Evolutionary conservation across 2,329 filamentous ascomycete species (phyloP), one percentile per base, ranked within the genome.

Genomic region (Ophiocordyceps camponoti-leonardi): DNA sequence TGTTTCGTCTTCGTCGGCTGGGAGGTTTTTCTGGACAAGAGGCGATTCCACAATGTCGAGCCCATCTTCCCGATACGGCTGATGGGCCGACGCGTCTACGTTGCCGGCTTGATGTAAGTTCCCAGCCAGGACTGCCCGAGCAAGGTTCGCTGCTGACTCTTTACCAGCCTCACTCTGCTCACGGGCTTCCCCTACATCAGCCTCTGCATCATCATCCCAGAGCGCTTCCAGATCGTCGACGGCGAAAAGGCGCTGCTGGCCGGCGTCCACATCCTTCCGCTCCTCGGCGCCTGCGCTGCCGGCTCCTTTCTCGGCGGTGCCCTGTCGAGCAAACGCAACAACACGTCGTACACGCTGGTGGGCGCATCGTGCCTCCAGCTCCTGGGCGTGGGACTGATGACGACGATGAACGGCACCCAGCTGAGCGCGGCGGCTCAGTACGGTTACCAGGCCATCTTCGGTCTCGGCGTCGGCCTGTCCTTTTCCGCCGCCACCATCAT

Each of bases 141-240:
- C n/a, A 39, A 10, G 11, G 18, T 7, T 18, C 16, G 8, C 4
- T 20, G 35, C 43, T 45, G 10, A 35, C 13, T 6, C 19, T 45
- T 23, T n/a, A 26, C 5, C 4, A 76, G 72, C 16, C 67, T 71
- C 23, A 77, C 74, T 2, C 59, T 79, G 16, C 62, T 79, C 18
- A 71, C 70, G 0, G 75, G 75, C 2, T 76, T 73, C 44, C 64
- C 70, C 0, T 79, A 77, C 49, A 69, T 80, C 20, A 63, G 72
- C 5, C 64, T 77, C n/a, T 68, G 74, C 13, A 69, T 79, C 46
- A 67, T 71, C 30, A 66, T 81, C 5, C 76, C 77, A 1, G 72
- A 80, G 50, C 63, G 74, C 7, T 75, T 78, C 44, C 75, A 80
- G 49, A 71, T 79, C 35, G 68, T 78, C 45, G 72, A 77, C 49